These are phyloP conservation scores for Auriculariales sp. DNA, from an alignment of 768 basidiomycete genomes.

Conservation along the genomic window DNA sequence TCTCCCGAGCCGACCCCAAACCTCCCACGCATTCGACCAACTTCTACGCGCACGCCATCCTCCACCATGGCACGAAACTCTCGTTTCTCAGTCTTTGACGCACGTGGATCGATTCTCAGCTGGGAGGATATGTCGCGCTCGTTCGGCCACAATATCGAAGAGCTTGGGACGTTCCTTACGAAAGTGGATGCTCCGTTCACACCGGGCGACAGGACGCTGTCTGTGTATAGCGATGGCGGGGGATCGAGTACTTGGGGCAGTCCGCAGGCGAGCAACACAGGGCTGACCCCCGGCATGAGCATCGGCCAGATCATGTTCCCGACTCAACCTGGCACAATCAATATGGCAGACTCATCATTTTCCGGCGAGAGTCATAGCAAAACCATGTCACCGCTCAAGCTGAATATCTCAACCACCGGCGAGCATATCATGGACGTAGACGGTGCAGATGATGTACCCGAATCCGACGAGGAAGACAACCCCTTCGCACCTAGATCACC, in stretches of 20 bases:
- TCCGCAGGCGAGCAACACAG: not conserved
- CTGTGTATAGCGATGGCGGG: not conserved
- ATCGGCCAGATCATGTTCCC: not conserved
- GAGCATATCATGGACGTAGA: not conserved
- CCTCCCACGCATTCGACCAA: not conserved
- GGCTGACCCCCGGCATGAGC: not conserved
- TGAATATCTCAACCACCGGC: no score
- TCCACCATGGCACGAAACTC: not conserved
- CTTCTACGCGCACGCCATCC: not conserved
- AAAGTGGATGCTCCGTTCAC: not conserved
- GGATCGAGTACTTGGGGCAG: not conserved
- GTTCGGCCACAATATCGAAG: not conserved
- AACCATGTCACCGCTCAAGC: no score
- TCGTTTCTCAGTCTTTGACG: not conserved
- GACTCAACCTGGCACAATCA: not conserved
- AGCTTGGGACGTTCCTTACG: not conserved
- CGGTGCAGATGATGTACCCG: not conserved
- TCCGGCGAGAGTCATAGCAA: no score
- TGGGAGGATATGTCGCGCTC: conserved; percentile 2
- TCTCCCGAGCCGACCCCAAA: not conserved
- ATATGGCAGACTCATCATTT: not conserved
- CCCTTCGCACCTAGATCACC: not conserved
- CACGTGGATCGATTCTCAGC: not conserved
- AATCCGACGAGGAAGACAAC: not conserved
- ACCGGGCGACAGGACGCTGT: not conserved